Conservation (phyloP, 139 green algal species). For the Edaphochlamys debaryana region DNA sequence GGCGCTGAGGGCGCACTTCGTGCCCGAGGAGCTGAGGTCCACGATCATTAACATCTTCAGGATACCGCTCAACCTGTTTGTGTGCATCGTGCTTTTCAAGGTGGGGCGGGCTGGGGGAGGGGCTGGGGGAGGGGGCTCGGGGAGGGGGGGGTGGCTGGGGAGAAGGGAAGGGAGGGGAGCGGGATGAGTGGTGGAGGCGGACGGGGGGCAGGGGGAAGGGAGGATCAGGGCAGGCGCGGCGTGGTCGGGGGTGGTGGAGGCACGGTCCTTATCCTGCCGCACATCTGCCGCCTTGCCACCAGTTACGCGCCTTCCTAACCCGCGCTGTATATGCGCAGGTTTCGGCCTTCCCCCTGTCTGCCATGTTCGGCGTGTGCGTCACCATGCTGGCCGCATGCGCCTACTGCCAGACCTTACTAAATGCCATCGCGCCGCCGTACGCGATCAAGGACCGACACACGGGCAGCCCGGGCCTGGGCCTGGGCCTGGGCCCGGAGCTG, state of each 20-base stretch:
- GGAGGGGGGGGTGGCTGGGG: too few relatives aligned
- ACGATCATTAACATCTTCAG: conserved; percentile 99
- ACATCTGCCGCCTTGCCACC: too few relatives aligned
- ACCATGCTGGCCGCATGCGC: conserved; percentile 79
- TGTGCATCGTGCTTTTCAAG: conserved; percentile 96
- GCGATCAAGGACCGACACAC: background rate
- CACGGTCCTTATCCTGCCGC: too few relatives aligned
- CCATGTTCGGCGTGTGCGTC: conserved; percentile 96
- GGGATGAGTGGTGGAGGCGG: too few relatives aligned
- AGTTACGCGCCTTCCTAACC: too few relatives aligned
- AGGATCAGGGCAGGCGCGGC: too few relatives aligned
- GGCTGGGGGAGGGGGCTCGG: background rate
- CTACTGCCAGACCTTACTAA: conserved; percentile 48
- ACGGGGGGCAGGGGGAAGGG: too few relatives aligned
- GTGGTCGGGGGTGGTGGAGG: too few relatives aligned
- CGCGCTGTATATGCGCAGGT: too few relatives aligned
- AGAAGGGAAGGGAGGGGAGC: too few relatives aligned
- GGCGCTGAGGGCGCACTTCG: conserved; percentile 86
- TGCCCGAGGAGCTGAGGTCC: conserved; percentile 91
- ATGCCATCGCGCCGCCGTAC: conserved; percentile 24
- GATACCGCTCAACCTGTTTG: conserved; percentile 96
- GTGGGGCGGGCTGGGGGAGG: conserved; percentile 60
- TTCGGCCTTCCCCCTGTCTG: conserved; percentile 78
- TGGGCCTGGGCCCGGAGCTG: too few relatives aligned
- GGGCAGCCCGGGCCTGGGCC: too few relatives aligned